These are phyloP conservation scores for Tricholoma bakamatsutake DNA, from an alignment of 768 basidiomycete species.

Conservation along the genomic window DNA sequence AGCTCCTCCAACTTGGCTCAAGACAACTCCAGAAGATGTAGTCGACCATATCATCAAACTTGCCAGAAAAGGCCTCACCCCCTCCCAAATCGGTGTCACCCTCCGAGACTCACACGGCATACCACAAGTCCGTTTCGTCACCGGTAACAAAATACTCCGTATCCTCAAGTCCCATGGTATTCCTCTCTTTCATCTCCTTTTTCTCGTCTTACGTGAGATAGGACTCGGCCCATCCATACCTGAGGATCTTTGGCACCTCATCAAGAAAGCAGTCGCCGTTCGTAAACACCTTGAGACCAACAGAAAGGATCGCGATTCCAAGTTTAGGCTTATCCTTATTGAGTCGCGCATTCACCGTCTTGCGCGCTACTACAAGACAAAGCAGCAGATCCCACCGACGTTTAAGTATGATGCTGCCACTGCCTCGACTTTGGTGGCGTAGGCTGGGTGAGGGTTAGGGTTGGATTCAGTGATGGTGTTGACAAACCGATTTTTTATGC, in stretches of 20 bases:
- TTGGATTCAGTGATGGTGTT: too few species aligned
- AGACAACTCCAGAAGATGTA: conserved; percentile 92
- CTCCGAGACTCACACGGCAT: conserved; percentile 98
- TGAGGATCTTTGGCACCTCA: conserved; percentile 98
- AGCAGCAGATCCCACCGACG: conserved; percentile 94
- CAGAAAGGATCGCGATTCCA: conserved; percentile 99
- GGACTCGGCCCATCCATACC: conserved; percentile 97
- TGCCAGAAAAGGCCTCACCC: conserved; percentile 95
- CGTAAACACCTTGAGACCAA: conserved; percentile 98
- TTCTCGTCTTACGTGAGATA: conserved; percentile 34
- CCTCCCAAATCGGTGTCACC: conserved; percentile 96
- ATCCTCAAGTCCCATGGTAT: conserved; percentile 92
- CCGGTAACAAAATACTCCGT: conserved; percentile 98
- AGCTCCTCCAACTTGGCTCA: conserved; percentile 93
- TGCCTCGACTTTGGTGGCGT: conserved; percentile 87
- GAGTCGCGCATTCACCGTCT: conserved; percentile 98
- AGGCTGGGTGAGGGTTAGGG: conserved; percentile 18
- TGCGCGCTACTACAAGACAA: conserved; percentile 97
- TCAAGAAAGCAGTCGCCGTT: conserved; percentile 99
- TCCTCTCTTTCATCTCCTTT: conserved; percentile 20
- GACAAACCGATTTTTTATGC: too few species aligned
- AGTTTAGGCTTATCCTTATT: conserved; percentile 92
- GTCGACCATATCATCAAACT: conserved; percentile 96
- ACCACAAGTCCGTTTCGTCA: conserved; percentile 97
- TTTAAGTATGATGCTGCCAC: conserved; percentile 99